Evolutionary conservation across 108 stramenopile genomes (phyloP).

Genomic region (Cyclotella distinguenda): DNA sequence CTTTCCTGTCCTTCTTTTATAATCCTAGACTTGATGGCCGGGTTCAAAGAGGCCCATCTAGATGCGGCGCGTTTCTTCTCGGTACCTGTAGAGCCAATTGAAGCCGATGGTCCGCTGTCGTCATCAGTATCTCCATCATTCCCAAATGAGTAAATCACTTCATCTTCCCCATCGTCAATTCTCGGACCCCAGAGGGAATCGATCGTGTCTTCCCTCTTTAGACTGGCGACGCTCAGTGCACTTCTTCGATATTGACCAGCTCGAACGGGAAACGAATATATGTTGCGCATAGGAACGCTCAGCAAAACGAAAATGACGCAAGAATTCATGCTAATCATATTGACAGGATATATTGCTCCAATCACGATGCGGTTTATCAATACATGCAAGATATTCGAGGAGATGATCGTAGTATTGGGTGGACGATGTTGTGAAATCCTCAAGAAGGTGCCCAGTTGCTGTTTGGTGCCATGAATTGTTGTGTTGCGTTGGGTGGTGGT

Average conservation of each 20-base stretch:
- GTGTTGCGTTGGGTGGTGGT: no score
- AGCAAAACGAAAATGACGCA: constrained; percentile 8
- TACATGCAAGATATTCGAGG: no score
- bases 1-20: constrained; percentile 65
- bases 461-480: no score
- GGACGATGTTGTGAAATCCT: no score
- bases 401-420: no score
- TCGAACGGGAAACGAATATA: constrained; percentile 17
- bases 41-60: constrained; percentile 73
- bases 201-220: constrained; percentile 17
- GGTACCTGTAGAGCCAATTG: constrained; percentile 4
- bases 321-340: no score
- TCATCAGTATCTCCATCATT: constrained; percentile 30
- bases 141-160: constrained; percentile 44
- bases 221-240: neutral
- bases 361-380: no score
- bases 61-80: constrained; percentile 3
- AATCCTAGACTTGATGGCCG: constrained; percentile 64
- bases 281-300: neutral
- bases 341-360: no score
- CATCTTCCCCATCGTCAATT: constrained; percentile 47
- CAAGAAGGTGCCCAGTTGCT: no score
- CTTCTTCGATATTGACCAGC: neutral
- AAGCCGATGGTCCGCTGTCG: neutral
- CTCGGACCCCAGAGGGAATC: constrained; percentile 29